Conservation (phyloP, 208 protist species). For the Zelonia costaricensis region DNA sequence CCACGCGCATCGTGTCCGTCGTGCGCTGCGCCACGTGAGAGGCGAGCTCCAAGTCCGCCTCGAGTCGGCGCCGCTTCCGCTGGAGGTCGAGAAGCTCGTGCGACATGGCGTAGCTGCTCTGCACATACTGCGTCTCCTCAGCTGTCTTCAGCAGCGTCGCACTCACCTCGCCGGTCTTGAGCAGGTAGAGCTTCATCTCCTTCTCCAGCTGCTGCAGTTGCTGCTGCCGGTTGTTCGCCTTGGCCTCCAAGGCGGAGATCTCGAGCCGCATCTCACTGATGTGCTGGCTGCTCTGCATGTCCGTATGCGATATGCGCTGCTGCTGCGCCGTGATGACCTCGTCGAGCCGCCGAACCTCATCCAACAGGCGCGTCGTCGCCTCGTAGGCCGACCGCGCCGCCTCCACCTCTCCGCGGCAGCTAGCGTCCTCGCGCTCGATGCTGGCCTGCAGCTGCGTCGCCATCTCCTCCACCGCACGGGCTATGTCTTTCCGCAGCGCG, state of each 20-base stretch:
- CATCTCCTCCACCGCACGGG: conserved; percentile 43
- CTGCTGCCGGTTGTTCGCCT: conserved; percentile 45
- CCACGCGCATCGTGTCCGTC: conserved; percentile 52
- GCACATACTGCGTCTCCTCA: conserved; percentile 48
- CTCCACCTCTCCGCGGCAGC: conserved; percentile 35
- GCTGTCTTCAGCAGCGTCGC: conserved; percentile 51
- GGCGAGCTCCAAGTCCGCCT: conserved; percentile 65
- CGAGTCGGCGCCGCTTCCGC: conserved; percentile 54
- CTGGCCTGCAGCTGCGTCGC: conserved; percentile 37
- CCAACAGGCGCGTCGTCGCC: conserved; percentile 39
- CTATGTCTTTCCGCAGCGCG: conserved; percentile 54
- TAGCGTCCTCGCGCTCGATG: conserved; percentile 40
- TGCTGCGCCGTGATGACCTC: conserved; percentile 52
- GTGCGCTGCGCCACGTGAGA: conserved; percentile 58
- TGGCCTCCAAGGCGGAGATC: conserved; percentile 64
- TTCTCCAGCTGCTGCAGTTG: conserved; percentile 64
- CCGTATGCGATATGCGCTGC: conserved; percentile 51
- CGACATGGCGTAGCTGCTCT: conserved; percentile 36
- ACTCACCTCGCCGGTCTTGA: conserved; percentile 51
- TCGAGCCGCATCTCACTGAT: conserved; percentile 78
- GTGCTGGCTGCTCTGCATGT: conserved; percentile 58
- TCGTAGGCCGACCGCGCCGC: conserved; percentile 46
- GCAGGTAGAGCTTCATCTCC: conserved; percentile 50
- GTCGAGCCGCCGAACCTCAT: conserved; percentile 60
- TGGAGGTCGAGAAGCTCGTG: conserved; percentile 44